Evolutionary conservation across 257 asterid species (phyloP).

Genomic region (Nicotiana sylvestris): DNA sequence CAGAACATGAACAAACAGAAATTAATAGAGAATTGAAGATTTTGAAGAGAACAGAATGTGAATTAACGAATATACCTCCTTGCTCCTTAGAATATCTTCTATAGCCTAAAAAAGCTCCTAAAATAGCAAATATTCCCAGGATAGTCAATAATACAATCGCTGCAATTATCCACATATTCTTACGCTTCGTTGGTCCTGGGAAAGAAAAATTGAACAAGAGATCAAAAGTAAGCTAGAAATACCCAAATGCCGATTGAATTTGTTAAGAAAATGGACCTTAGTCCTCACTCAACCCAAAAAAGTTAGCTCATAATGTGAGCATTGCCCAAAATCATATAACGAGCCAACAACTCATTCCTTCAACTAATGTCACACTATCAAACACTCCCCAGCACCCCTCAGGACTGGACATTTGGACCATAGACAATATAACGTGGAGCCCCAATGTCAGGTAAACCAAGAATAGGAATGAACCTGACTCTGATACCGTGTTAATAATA

Average conservation of each 20-base stretch:
- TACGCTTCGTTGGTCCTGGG: neutral
- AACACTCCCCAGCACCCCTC: no score
- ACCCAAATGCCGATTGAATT: neutral
- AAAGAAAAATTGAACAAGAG: neutral
- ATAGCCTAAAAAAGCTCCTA: conserved; percentile 8
- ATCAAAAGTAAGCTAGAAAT: neutral
- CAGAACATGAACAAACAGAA: neutral
- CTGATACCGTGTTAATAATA: no score
- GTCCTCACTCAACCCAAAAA: no score
- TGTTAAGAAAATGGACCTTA: no score
- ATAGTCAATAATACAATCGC: neutral
- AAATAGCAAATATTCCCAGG: conserved; percentile 6
- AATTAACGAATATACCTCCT: neutral
- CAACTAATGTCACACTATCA: no score
- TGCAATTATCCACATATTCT: neutral
- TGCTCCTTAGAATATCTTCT: conserved; percentile 4
- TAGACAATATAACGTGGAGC: no score
- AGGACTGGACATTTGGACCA: no score
- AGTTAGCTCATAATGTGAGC: no score
- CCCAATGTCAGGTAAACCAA: no score
- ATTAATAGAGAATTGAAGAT: neutral
- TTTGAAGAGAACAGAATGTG: neutral
- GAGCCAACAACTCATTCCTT: no score
- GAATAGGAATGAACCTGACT: no score
- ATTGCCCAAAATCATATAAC: no score